These are phyloP conservation scores for Ganoderma boninense DNA, from an alignment of 1,284 basidiomycete species.

Conservation along the genomic window DNA sequence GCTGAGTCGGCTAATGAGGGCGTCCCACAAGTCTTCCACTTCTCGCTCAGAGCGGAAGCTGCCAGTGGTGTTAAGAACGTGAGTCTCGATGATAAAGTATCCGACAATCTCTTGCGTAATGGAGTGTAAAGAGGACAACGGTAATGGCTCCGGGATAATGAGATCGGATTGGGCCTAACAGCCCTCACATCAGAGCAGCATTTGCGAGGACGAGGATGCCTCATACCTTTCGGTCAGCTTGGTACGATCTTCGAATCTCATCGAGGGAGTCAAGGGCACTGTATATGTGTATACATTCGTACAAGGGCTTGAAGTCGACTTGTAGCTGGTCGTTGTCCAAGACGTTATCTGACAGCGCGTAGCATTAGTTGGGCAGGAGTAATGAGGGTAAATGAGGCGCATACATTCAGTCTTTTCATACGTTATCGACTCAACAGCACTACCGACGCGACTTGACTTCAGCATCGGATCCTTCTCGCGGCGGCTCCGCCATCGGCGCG, in stretches of 20 bases:
- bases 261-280: slow-evolving; percentile 89
- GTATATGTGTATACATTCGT: slow-evolving; percentile 98
- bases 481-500: slow-evolving; percentile 85
- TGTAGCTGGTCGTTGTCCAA: slow-evolving; percentile 89
- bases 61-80: slow-evolving; percentile 89
- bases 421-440: slow-evolving; percentile 92
- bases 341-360: slow-evolving; percentile 74
- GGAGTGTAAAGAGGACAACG: slow-evolving; percentile 55
- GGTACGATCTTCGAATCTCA: slow-evolving; percentile 92
- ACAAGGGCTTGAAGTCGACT: slow-evolving; percentile 95
- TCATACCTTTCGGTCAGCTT: slow-evolving; percentile 90
- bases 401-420: slow-evolving; percentile 96
- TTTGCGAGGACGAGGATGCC: not conserved
- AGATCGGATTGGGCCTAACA: slow-evolving; percentile 93
- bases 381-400: slow-evolving; percentile 36
- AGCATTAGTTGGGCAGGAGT: slow-evolving; percentile 16
- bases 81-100: slow-evolving; percentile 97
- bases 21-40: slow-evolving; percentile 97
- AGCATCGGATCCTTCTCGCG: slow-evolving; percentile 82
- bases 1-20: slow-evolving; percentile 82
- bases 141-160: slow-evolving; percentile 82
- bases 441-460: slow-evolving; percentile 87
- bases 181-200: slow-evolving; percentile 8
- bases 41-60: slow-evolving; percentile 90
- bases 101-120: slow-evolving; percentile 96